Evolutionary conservation across 129 eudicot genomes (phyloP), one percentile per base, ranked within the genome.

Genomic region (Mikania micrantha): DNA sequence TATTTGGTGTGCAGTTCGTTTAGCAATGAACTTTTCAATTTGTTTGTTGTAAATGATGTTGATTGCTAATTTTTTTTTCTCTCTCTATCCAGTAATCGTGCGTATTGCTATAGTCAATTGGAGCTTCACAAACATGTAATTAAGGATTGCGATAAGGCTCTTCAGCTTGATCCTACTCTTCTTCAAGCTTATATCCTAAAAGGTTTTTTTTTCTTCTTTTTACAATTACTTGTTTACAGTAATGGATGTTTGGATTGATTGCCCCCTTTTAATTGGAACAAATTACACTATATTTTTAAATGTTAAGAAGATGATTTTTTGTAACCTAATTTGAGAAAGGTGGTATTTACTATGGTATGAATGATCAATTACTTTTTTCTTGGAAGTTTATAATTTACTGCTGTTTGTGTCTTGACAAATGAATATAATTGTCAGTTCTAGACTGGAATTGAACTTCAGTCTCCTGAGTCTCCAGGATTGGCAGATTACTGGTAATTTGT

Each of bases 31-130:
- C 9, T 24, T 16, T 69, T 38, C 28, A 62, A 21, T 38, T 66
- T 58, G 13, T 70, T 44, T 25, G 1, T 32, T 74, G 52, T 58
- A 31, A 47, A 66, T 66, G 31, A 60, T 13, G 48, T 20, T 19
- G 19, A 59, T 74, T 66, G 61, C 67, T 60, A 39, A 28, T 49
- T 31, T 45, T 41, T 32, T 28, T 39, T 24, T 27, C 10, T 60
- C n/a, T n/a, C n/a, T n/a, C n/a, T n/a, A n/a, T n/a, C 7, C 85
- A 93, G 99, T 76, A 93, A 93, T 79, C 90, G 99, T 72, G 99
- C 99, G n/a, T 93, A 84, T 56, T 93, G 99, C 77, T 93, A 93
- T 75, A 89, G 99, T 79, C 95, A 93, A 79, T 75, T 93, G 88
- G 99, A 93, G 95, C 88, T 93, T 44, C 96, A 93, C 74, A 93